Percentiles rank a stretch among this genome's conserved stretches.
Evolutionary conservation across 345 rosid genomes (phyloP).

Genomic region (Dipteronia dyeriana): DNA sequence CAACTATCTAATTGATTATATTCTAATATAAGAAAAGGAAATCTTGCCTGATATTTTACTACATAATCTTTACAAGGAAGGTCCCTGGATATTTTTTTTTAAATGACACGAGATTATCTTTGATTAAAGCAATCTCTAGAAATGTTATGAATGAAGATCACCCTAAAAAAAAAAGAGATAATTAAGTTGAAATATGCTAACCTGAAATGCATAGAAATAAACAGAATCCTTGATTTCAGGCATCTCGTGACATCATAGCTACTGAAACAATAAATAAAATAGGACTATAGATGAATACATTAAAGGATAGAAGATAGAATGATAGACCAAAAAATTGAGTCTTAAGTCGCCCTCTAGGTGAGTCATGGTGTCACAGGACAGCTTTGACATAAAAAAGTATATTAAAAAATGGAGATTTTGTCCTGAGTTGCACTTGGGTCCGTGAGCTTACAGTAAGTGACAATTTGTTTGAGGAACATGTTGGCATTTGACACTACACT

Average conservation of each 20-base stretch:
- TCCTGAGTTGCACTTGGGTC: constrained; percentile 20
- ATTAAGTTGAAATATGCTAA: too few relatives aligned
- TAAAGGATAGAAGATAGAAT: background rate
- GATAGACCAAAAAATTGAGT: constrained; percentile 1
- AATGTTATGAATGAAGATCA: background rate
- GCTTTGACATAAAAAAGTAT: constrained; percentile 23
- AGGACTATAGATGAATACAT: background rate
- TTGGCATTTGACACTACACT: constrained; percentile 21
- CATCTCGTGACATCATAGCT: background rate
- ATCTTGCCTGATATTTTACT: background rate
- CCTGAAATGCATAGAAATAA: background rate
- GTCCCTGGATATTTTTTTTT: too few relatives aligned
- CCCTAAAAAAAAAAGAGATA: background rate
- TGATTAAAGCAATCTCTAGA: too few relatives aligned
- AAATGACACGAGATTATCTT: too few relatives aligned
- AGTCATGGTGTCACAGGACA: constrained; percentile 33
- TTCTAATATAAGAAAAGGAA: too few relatives aligned
- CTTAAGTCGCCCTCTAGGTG: constrained; percentile 19
- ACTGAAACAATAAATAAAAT: background rate
- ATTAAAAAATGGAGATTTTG: constrained; percentile 26
- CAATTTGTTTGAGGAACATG: constrained; percentile 9
- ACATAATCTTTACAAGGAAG: background rate
- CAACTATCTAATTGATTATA: too few relatives aligned
- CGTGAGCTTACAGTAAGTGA: constrained; percentile 26
- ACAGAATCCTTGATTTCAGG: constrained; percentile 15